phyloP scores from a whole-genome alignment of 306 rosid genomes.

The Trichosanthes cucumerina region DNA sequence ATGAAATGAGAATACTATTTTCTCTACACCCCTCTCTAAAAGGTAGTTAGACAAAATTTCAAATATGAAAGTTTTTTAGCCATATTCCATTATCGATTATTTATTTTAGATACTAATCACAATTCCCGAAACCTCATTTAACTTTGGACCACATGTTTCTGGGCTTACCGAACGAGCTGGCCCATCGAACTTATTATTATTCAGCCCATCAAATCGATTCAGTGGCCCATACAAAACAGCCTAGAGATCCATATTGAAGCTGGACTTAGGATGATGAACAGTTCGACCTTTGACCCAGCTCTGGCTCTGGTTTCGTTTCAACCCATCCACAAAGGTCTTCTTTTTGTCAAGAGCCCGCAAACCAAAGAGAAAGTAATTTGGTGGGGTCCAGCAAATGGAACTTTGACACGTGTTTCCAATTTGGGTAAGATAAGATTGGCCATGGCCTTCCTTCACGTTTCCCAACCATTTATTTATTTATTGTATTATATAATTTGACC shows the following conservation, averaged over 20 bases:
- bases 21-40: no score
- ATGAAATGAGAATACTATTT: no score
- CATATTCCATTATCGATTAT: no score
- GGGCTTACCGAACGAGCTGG: background rate
- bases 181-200: background rate
- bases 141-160: background rate
- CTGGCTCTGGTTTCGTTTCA: background rate
- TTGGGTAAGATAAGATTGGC: slow-evolving; percentile 9
- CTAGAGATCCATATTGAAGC: background rate
- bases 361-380: background rate
- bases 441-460: background rate
- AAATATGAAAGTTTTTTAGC: no score
- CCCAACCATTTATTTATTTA: slow-evolving; percentile 1
- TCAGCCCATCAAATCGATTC: background rate
- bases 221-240: background rate
- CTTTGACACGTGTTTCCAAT: background rate
- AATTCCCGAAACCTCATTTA: no score
- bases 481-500: background rate
- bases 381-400: background rate
- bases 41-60: no score
- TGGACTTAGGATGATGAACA: background rate
- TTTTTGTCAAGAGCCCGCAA: background rate
- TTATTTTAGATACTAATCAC: no score
- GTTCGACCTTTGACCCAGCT: background rate
- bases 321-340: background rate